Conservation (phyloP, 805 yeast species). For the Blastobotrys robertii region DNA sequence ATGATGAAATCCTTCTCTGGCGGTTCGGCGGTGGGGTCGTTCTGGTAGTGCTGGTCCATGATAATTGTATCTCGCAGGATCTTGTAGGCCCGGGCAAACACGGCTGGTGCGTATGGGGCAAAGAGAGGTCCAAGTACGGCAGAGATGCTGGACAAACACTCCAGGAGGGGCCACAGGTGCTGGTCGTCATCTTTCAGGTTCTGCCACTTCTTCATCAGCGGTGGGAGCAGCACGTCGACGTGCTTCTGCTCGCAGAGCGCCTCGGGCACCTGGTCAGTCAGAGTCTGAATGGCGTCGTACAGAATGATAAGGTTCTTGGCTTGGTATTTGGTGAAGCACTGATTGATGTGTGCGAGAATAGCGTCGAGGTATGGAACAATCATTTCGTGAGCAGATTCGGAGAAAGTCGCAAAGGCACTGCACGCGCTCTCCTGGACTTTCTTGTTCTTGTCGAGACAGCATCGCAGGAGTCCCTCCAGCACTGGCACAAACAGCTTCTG, state of each 20-base stretch:
- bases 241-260: conserved; percentile 46
- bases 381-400: conserved; percentile 62
- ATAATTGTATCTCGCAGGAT: conserved; percentile 63
- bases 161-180: conserved; percentile 84
- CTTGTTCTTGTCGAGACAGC: conserved; percentile 75
- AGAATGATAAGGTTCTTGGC: conserved; percentile 70
- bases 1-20: conserved; percentile 89
- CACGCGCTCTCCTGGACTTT: conserved; percentile 96
- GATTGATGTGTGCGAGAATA: conserved; percentile 56
- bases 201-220: conserved; percentile 77
- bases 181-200: conserved; percentile 63
- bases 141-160: conserved; percentile 87
- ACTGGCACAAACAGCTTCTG: conserved; percentile 67
- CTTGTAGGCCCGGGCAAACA: conserved; percentile 66
- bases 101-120: conserved; percentile 82
- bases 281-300: conserved; percentile 85
- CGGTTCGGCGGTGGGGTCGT: conserved; percentile 48
- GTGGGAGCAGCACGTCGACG: conserved; percentile 62
- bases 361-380: conserved; percentile 56
- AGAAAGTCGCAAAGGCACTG: conserved; percentile 71
- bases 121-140: conserved; percentile 76
- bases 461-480: conserved; percentile 60
- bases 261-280: conserved; percentile 66
- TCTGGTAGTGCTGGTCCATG: conserved; percentile 49
- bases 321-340: conserved; percentile 71